These are phyloP conservation scores for Nannochloropsis salina DNA, from an alignment of 108 stramenopile species.

Conservation along the genomic window DNA sequence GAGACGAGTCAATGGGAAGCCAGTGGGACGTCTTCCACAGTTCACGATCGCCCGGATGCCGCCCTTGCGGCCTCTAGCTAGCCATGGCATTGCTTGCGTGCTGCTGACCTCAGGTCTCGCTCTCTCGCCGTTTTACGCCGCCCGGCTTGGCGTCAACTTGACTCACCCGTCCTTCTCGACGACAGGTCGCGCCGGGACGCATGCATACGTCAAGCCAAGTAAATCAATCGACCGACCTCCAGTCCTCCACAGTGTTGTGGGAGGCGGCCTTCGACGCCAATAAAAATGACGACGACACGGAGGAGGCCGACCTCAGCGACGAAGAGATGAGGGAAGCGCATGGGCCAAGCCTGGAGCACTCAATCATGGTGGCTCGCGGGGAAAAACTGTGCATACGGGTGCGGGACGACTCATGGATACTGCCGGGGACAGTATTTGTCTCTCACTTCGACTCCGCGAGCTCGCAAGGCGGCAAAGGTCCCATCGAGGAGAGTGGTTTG, in stretches of 20 bases:
- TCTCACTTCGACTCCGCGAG: background rate
- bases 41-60: too few species aligned
- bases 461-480: constrained; percentile 5
- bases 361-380: background rate
- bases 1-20: too few species aligned
- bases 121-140: too few species aligned
- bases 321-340: background rate
- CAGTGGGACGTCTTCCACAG: too few species aligned
- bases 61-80: too few species aligned
- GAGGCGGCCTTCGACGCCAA: background rate
- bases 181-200: too few species aligned
- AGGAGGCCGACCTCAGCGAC: background rate
- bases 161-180: too few species aligned
- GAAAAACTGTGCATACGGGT: background rate
- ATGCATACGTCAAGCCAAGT: too few species aligned
- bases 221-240: background rate
- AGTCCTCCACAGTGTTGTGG: background rate
- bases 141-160: too few species aligned
- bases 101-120: too few species aligned
- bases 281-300: background rate
- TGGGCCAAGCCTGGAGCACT: background rate
- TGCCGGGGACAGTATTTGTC: background rate
- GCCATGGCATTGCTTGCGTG: too few species aligned
- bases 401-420: background rate
- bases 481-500: constrained; percentile 10